Evolutionary conservation across 495 filamentous ascomycete genomes (phyloP), one percentile per base, ranked within the genome.

Genomic region (Staphylotrichum tortipilum): DNA sequence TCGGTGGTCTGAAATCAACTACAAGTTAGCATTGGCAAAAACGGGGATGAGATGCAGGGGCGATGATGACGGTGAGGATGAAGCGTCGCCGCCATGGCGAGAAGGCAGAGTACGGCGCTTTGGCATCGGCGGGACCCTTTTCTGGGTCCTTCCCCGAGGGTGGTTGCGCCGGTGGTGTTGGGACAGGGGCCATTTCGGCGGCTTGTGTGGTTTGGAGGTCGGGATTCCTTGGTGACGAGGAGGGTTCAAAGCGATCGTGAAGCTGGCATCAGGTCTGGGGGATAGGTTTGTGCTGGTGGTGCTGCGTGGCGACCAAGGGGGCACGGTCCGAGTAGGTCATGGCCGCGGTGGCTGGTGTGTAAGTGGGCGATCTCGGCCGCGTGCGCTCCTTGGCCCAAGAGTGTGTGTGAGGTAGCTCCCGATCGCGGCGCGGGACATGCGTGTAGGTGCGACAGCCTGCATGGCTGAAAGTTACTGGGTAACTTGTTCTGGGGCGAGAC

Each of bases 41-140:
- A 28, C 6, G 26, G 26, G 26, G 10, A 28, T 28, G 1, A 2
- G 26, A 28, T n/a, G n/a, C n/a, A n/a, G n/a, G n/a, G n/a, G n/a
- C n/a, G n/a, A n/a, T n/a, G n/a, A 28, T 7, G 26, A 28, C 1
- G 2, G 6, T 7, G 26, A 28, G 26, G 26, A 2, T 5, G 10
- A 28, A 53, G 1, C 39, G 38, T 15, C 44, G 44, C 2, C 44
- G 26, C 19, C 36, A 34, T 30, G 51, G 51, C 12, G 37, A 28
- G 26, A 53, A 53, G 30, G 38, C 51, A 12, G 51, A 40, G 22
- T 53, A 53, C 12, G 44, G 38, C 4, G 19, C 24, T 8, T 28
- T 22, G 3, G 36, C 17, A 5, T 10, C 45, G 19, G 9, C 19
- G 14, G 45, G 15, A 15, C 19, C 37, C 28, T 49, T 49, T 7